Evolutionary conservation across 768 basidiomycete genomes (phyloP).

Genomic region (Hericium erinaceus): DNA sequence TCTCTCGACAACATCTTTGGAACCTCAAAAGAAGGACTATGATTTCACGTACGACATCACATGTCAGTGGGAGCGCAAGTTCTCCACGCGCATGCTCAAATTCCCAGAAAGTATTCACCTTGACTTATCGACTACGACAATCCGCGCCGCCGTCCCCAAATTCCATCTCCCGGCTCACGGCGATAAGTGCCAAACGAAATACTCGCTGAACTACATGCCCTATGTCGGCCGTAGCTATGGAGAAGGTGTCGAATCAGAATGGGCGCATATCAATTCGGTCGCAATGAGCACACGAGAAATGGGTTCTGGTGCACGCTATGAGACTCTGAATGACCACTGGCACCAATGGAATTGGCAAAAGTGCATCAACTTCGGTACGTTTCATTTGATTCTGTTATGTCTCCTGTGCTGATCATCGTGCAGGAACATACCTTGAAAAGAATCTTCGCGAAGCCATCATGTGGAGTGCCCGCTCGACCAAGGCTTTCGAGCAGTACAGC

Average conservation of each 20-base stretch:
- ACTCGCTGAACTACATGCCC: slow-evolving; percentile 20
- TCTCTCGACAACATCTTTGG: slow-evolving; percentile 15
- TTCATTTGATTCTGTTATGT: neutral
- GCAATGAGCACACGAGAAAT: slow-evolving; percentile 11
- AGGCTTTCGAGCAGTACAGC: neutral
- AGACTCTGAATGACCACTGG: slow-evolving; percentile 15
- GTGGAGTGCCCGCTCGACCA: neutral
- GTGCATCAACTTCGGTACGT: slow-evolving; percentile 14
- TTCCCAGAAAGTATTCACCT: neutral
- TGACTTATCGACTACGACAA: neutral
- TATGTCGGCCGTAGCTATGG: slow-evolving; percentile 16
- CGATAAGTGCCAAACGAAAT: slow-evolving; percentile 14
- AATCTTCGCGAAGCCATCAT: slow-evolving; percentile 1
- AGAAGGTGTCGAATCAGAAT: slow-evolving; percentile 17
- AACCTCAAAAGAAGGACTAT: neutral
- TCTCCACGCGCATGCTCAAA: slow-evolving; percentile 14
- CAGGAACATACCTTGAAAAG: neutral
- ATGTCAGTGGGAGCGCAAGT: slow-evolving; percentile 22
- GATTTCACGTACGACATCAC: slow-evolving; percentile 24
- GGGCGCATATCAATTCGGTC: slow-evolving; percentile 8
- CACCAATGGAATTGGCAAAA: slow-evolving; percentile 24
- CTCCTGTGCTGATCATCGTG: no score
- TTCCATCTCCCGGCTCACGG: slow-evolving; percentile 25
- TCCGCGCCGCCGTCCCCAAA: slow-evolving; percentile 21
- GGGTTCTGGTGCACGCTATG: slow-evolving; percentile 8